Evolutionary conservation across 2,329 filamentous ascomycete species (phyloP), one percentile per base, ranked within the genome.

Genomic region (Fusarium gaditjirri): DNA sequence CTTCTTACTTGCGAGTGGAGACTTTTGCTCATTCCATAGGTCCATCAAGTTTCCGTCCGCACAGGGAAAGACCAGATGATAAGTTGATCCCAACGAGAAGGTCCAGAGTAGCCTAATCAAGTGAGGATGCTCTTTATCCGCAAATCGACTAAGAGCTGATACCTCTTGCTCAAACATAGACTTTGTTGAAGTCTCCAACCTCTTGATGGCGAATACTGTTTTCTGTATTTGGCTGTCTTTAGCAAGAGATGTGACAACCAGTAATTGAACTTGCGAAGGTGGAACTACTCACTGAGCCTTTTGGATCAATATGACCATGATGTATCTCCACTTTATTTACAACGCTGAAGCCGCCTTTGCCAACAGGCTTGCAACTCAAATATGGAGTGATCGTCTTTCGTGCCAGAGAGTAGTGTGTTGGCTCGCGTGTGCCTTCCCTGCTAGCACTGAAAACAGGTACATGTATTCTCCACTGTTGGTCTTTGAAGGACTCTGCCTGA

Each of bases 31-130:
- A 21, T 46, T 49, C 68, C 65, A 69, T 1, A 65, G 23, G 4
- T 68, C 52, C 35, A n/a, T 23, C 12, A 71, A 8, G n/a, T 69
- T 71, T 9, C 47, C 56, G 3, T 71, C 43, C 0, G 68, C 68
- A 25, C 56, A 69, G 8, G 53, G 47, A 9, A 69, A 69, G 2
- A 69, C 39, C 17, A 65, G 43, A 25, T 62, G 49, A 35, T 65
- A 61, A 14, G 25, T 25, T 4, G 27, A 4, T 19, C 46, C 65
- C 14, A 19, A 36, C 11, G 57, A 39, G 27, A 57, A 68, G 9
- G 65, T 64, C 35, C 46, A 36, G 12, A 65, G 65, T 33, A 65
- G 65, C 16, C 31, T 38, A 33, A 65, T 61, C 10, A 68, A 38
- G 25, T 68, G 56, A 3, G 61, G 61, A 33, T 61, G 39, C 16